Base-by-base conservation (phyloP, 108 stramenopile genomes). In the Cyclotella distinguenda region DNA sequence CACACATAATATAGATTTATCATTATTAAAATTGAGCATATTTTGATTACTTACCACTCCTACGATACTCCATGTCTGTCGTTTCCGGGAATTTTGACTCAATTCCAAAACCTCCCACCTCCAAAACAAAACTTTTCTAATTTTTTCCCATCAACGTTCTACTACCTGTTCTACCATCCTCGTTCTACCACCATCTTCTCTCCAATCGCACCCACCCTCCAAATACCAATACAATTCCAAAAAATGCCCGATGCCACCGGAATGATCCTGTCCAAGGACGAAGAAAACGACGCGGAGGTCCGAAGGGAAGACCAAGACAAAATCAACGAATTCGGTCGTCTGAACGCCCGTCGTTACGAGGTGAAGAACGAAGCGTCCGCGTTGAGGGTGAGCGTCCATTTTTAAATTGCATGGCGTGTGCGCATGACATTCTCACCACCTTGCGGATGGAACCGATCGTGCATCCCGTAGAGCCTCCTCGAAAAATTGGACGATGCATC, bases 401-500 rank as follows among this genome's bases (percentile, higher is more conserved):
- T 32, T 11, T 18, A 11, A 21, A 12, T 57, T 18, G n/a, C n/a
- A n/a, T n/a, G n/a, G n/a, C n/a, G n/a, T 63, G 16, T 42, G 11
- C 42, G 27, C 42, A n/a, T 18, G 40, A 7, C 23, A 53, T 26
- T 9, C 56, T 48, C 35, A 0, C 31, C 23, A 55, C 27, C 45
- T 28, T 36, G 25, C 28, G 32, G 40, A 42, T 39, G 48, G 8
- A 42, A 16, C 19, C 54, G 19, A 23, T 21, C 33, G 42, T 21
- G 10, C 5, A 21, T 43, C 33, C 19, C 26, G 32, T 48, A 52
- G 85, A 84, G 87, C 78, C 60, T 77, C 6, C 46, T 94, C 11
- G 96, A 96, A 76, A 72, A 88, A 50, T 64, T 96, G 22, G 93
- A 95, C 62, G 96, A 96, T 77, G 96, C 96, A 30, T 87, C 88